Percentiles rank a stretch among this genome's conserved stretches.
Conservation (phyloP, 2,329 filamentous ascomycete genomes). For the Thelonectria blattea region DNA sequence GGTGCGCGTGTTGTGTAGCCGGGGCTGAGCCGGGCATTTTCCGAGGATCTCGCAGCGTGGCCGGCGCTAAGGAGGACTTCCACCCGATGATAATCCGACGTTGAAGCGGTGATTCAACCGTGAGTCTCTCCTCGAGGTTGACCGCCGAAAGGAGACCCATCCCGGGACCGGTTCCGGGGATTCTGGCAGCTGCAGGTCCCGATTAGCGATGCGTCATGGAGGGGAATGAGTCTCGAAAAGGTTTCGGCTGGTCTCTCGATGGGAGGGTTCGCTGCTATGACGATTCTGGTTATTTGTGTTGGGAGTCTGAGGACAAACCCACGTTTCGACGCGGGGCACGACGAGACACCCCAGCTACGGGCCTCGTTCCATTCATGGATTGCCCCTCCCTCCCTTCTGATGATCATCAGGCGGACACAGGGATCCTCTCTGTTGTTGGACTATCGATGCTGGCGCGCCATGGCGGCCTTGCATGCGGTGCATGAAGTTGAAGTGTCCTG, state of each 20-base stretch:
- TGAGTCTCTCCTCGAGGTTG: background rate
- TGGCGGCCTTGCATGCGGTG: conserved; percentile 16
- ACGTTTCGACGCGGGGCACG: no score
- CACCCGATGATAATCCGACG: background rate
- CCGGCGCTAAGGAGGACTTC: background rate
- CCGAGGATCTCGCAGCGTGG: background rate
- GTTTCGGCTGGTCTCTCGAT: background rate
- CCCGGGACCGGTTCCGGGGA: background rate
- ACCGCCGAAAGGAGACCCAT: background rate
- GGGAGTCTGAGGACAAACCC: no score
- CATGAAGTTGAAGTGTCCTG: background rate
- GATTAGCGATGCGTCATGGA: conserved; percentile 6
- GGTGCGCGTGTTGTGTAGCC: conserved; percentile 4
- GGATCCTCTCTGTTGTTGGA: background rate
- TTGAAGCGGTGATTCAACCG: conserved; percentile 3
- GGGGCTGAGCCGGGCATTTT: conserved; percentile 1
- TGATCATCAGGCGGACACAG: conserved; percentile 1
- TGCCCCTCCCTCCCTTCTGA: background rate
- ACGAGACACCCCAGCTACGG: conserved; percentile 2
- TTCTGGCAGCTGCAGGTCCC: conserved; percentile 12
- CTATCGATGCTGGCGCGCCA: background rate
- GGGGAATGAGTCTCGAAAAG: background rate
- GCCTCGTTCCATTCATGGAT: background rate
- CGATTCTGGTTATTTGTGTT: background rate
- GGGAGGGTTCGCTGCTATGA: background rate